These are phyloP conservation scores for Leucogyrophana mollusca DNA, from an alignment of 768 basidiomycete genomes.

Conservation along the genomic window DNA sequence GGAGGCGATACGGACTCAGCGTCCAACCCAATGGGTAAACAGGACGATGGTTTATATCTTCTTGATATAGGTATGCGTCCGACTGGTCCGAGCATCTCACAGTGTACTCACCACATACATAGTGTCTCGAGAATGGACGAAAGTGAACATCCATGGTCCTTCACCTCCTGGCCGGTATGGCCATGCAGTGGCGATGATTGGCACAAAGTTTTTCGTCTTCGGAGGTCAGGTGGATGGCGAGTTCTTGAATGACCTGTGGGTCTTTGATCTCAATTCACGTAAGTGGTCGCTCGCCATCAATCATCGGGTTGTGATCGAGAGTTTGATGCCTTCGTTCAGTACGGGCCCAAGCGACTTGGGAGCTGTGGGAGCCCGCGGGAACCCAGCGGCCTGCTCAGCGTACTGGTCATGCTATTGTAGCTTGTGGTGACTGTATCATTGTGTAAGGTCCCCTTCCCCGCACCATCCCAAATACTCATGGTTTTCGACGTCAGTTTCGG, in stretches of 20 bases:
- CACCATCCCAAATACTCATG: constrained; percentile 15
- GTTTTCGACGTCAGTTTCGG: constrained; percentile 69
- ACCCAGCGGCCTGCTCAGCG: constrained; percentile 72
- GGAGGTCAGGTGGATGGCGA: constrained; percentile 95
- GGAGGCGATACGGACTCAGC: constrained; percentile 87
- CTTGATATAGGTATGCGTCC: constrained; percentile 78
- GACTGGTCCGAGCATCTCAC: not conserved
- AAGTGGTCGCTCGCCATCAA: constrained; percentile 31
- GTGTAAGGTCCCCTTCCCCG: too few species aligned
- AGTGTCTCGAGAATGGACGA: constrained; percentile 97
- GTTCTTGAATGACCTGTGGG: constrained; percentile 94
- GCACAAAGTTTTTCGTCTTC: constrained; percentile 90
- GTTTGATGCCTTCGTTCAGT: constrained; percentile 44
- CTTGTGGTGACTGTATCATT: constrained; percentile 79
- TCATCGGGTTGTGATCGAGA: not conserved
- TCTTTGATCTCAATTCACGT: constrained; percentile 94
- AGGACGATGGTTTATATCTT: constrained; percentile 92
- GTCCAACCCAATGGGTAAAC: constrained; percentile 62
- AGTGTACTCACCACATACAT: constrained; percentile 6
- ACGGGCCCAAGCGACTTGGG: constrained; percentile 83
- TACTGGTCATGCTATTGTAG: constrained; percentile 90
- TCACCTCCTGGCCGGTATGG: constrained; percentile 91
- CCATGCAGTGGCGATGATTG: constrained; percentile 91
- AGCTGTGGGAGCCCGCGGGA: constrained; percentile 62
- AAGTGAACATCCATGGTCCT: constrained; percentile 72